A percentile compares a stretch with the other conserved stretches of the same genome.
Evolutionary conservation across 768 basidiomycete species (phyloP).

Genomic region (Tulasnella sp.): DNA sequence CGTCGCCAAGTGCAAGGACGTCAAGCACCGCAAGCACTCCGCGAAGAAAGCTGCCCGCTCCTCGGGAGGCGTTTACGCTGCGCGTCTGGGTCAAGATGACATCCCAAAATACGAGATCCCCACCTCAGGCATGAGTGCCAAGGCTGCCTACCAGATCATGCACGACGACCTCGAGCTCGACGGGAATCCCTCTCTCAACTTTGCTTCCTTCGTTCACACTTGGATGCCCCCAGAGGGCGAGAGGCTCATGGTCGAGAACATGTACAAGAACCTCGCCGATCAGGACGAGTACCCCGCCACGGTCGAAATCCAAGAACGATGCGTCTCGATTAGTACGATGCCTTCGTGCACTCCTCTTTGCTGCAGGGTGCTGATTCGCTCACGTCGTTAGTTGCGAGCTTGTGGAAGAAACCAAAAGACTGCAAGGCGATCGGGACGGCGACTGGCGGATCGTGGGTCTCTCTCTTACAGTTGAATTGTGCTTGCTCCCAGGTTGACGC

Average conservation of each 20-base stretch:
- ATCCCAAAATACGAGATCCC: slow-evolving; percentile 15
- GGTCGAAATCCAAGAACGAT: slow-evolving; percentile 46
- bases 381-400: slow-evolving; percentile 56
- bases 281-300: slow-evolving; percentile 66
- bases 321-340: slow-evolving; percentile 34
- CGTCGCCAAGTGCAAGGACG: slow-evolving; percentile 11
- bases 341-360: background rate
- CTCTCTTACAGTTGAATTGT: background rate
- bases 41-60: background rate
- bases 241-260: slow-evolving; percentile 59
- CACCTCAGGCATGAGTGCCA: slow-evolving; percentile 18
- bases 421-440: slow-evolving; percentile 61
- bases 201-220: slow-evolving; percentile 55
- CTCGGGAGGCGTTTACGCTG: slow-evolving; percentile 23
- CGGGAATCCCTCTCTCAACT: slow-evolving; percentile 54
- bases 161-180: slow-evolving; percentile 57
- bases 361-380: slow-evolving; percentile 32
- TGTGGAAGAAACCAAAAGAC: slow-evolving; percentile 60
- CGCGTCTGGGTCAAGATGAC: slow-evolving; percentile 11
- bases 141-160: slow-evolving; percentile 37
- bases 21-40: slow-evolving; percentile 5
- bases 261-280: slow-evolving; percentile 56
- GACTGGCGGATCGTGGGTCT: slow-evolving; percentile 57
- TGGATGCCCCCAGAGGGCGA: slow-evolving; percentile 55
- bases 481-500: background rate